Percentiles rank a stretch among this genome's conserved stretches.
Conservation (phyloP, 768 basidiomycete genomes). For the Trametes coccinea region DNA sequence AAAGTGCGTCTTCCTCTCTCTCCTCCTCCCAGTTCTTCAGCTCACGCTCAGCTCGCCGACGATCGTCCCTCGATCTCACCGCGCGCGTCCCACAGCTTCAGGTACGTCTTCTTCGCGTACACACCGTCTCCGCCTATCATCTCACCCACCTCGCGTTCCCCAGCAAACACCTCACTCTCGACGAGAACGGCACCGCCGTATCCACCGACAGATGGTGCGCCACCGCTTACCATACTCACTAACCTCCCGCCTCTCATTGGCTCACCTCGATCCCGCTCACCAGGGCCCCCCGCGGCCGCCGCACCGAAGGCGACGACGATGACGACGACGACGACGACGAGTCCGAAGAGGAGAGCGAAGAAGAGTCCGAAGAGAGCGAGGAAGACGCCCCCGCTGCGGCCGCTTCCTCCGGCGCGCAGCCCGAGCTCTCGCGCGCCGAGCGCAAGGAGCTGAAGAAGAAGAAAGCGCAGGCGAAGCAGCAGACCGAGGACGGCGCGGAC, state of each 20-base stretch:
- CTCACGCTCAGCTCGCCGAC: neutral
- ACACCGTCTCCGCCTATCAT: conserved; percentile 7
- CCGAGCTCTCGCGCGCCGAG: conserved; percentile 70
- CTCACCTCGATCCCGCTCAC: conserved; percentile 6
- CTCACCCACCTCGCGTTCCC: conserved; percentile 5
- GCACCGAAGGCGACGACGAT: conserved; percentile 30
- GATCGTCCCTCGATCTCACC: conserved; percentile 14
- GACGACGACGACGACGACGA: conserved; percentile 40
- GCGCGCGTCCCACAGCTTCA: conserved; percentile 49
- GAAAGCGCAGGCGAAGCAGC: conserved; percentile 52
- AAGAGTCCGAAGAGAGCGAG: conserved; percentile 48
- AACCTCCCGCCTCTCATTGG: conserved; percentile 9
- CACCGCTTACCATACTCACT: conserved; percentile 1
- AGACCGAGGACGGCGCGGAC: conserved; percentile 33
- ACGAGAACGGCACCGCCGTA: conserved; percentile 57
- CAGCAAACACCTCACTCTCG: conserved; percentile 62
- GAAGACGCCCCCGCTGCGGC: conserved; percentile 35
- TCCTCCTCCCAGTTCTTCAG: neutral
- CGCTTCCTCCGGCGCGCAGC: conserved; percentile 36
- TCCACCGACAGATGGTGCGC: conserved; percentile 49
- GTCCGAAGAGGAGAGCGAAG: conserved; percentile 44
- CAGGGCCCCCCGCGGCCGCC: conserved; percentile 25
- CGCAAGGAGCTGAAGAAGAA: conserved; percentile 84
- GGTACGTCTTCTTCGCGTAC: conserved; percentile 41
- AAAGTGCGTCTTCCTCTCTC: conserved; percentile 32